Evolutionary conservation across 345 rosid genomes (phyloP).

Genomic region (Anacardium occidentale): DNA sequence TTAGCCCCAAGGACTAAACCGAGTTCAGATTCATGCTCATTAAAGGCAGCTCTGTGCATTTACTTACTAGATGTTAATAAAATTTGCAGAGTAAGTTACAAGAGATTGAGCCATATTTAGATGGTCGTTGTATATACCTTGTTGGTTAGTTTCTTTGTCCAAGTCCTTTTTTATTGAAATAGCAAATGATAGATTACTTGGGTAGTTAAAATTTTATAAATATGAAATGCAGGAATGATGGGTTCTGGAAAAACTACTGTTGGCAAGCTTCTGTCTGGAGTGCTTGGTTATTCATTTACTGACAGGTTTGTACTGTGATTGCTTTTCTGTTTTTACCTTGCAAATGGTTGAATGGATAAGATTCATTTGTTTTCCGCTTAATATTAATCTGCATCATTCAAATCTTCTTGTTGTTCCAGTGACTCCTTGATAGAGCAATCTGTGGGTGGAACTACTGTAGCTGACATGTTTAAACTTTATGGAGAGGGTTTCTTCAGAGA

Average conservation of each 20-base stretch:
- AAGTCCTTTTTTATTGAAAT: slow-evolving; percentile 10
- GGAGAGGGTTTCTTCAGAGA: slow-evolving; percentile 86
- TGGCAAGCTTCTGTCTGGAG: slow-evolving; percentile 75
- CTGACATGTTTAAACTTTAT: slow-evolving; percentile 72
- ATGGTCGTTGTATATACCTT: slow-evolving; percentile 79
- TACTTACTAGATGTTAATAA: slow-evolving; percentile 31
- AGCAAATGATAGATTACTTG: slow-evolving; percentile 5
- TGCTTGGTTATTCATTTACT: slow-evolving; percentile 63
- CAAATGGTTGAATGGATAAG: slow-evolving; percentile 4
- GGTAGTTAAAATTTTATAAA: slow-evolving; percentile 16
- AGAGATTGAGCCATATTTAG: slow-evolving; percentile 68
- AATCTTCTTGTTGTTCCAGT: slow-evolving; percentile 41
- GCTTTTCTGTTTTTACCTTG: background rate
- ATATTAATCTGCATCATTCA: background rate
- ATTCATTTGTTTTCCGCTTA: slow-evolving; percentile 4
- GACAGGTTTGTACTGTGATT: slow-evolving; percentile 64
- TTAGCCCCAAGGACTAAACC: background rate
- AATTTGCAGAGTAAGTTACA: slow-evolving; percentile 72
- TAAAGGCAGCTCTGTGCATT: slow-evolving; percentile 6
- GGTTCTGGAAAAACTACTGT: slow-evolving; percentile 97
- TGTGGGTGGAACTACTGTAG: slow-evolving; percentile 61
- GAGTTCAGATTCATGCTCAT: slow-evolving; percentile 12
- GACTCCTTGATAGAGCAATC: slow-evolving; percentile 69
- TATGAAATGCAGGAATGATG: slow-evolving; percentile 73
- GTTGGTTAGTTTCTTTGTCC: slow-evolving; percentile 70